Conservation (phyloP, 1,139 yeast genomes). For the Yamadazyma sp. region DNA sequence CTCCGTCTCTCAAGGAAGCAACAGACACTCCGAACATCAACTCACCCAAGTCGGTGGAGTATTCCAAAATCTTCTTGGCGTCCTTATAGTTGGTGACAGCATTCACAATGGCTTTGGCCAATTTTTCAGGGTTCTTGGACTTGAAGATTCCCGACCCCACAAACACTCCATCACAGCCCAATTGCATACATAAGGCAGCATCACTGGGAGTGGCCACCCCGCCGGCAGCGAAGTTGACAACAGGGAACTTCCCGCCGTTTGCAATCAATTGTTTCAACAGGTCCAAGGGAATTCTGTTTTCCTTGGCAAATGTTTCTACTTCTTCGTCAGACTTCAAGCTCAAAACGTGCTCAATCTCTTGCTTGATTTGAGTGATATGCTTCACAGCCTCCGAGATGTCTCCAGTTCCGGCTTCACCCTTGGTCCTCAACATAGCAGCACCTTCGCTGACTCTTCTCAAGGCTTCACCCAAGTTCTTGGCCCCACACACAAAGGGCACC, state of each 20-base stretch:
- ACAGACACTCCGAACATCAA: conserved; percentile 72
- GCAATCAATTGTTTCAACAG: conserved; percentile 53
- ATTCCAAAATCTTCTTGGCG: conserved; percentile 63
- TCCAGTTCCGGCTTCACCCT: conserved; percentile 91
- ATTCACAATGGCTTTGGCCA: conserved; percentile 79
- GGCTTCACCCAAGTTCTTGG: conserved; percentile 82
- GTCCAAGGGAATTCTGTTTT: conserved; percentile 60
- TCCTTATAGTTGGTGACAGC: conserved; percentile 77
- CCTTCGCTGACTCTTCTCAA: conserved; percentile 80
- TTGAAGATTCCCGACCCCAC: conserved; percentile 91
- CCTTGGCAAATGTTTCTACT: conserved; percentile 53
- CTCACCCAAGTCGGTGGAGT: conserved; percentile 73
- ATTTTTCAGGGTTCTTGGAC: conserved; percentile 68
- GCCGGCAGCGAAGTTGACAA: conserved; percentile 88
- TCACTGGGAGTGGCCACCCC: conserved; percentile 91
- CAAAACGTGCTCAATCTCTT: conserved; percentile 52
- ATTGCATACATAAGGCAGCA: conserved; percentile 85
- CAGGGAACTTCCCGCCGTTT: conserved; percentile 67
- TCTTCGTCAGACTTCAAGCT: conserved; percentile 43
- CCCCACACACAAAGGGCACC: conserved; percentile 87
- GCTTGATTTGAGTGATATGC: conserved; percentile 63
- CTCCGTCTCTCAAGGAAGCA: conserved; percentile 46
- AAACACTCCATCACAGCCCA: conserved; percentile 90
- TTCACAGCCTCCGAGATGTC: conserved; percentile 85
- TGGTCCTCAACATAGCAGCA: conserved; percentile 86